Evolutionary conservation across 1,284 basidiomycete genomes (phyloP).

Genomic region (Stereum hirsutum): DNA sequence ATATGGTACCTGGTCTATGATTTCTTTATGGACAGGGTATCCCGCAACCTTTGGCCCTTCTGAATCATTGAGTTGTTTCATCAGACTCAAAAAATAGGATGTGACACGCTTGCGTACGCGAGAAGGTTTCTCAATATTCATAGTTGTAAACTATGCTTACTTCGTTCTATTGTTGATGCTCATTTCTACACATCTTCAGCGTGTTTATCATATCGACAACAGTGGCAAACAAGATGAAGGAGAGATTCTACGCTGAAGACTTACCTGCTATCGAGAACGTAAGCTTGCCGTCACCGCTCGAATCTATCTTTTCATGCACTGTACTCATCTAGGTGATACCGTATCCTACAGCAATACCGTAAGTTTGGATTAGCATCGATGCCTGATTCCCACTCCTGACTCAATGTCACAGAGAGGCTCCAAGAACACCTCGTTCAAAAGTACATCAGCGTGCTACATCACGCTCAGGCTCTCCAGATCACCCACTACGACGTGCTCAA

Average conservation of each 20-base stretch:
- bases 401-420: conserved; percentile 40
- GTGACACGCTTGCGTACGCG: too few species aligned
- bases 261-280: conserved; percentile 67
- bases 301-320: too few species aligned
- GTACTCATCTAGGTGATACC: too few species aligned
- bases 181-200: conserved; percentile 30
- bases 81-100: too few species aligned
- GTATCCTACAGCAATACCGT: conserved; percentile 52
- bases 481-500: conserved; percentile 51
- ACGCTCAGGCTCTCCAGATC: conserved; percentile 47
- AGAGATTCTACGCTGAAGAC: conserved; percentile 60
- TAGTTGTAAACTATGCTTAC: too few species aligned
- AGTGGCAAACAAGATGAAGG: conserved; percentile 59
- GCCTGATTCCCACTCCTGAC: conserved; percentile 7
- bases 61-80: too few species aligned
- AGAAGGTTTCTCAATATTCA: too few species aligned
- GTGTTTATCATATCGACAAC: conserved; percentile 63
- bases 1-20: too few species aligned
- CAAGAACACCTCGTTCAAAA: conserved; percentile 52
- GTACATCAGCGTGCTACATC: conserved; percentile 41
- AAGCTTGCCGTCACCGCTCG: too few species aligned
- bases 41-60: too few species aligned
- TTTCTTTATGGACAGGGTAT: too few species aligned
- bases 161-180: background rate
- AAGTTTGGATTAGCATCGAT: conserved; percentile 16